Base-by-base conservation (phyloP, 106 monocot species). In the Iris macrosiphon region DNA sequence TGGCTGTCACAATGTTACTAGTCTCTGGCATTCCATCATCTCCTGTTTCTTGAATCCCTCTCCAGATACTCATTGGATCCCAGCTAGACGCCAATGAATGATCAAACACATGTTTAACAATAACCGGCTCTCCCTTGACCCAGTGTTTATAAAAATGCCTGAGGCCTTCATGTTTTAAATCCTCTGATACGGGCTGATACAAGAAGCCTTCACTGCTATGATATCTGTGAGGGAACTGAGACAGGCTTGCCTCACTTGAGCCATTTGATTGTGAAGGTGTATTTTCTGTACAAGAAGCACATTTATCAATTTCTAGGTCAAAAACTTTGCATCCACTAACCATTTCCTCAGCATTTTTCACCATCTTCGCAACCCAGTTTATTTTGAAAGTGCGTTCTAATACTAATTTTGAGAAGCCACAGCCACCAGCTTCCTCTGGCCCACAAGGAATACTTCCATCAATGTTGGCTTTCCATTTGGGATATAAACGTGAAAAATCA, bases 331-430 rank as follows among this genome's bases (percentile, higher is more conserved):
- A 98, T 17, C 98, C 91, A 62, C 56, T 75, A 39, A 98, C 91
- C 83, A 98, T 91, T 73, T 98, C 98, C 56, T 91, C 91, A 15
- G 87, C 78, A 71, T 83, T 77, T 64, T 84, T 98, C 10, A 83
- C 75, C 5, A 98, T 73, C 55, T 91, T 98, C 45, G 83, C 63
- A 17, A 83, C 74, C 98, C 98, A 98, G 38, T 98, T 91, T 75
- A 98, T 81, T 59, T 98, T 98, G 43, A 91, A 60, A 61, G 91
- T 90, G 0, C 98, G 86, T 31, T 83, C 72, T 22, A 98, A 61
- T 45, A 78, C 50, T 57, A 98, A 52, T 60, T 73, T 61, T 49
- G 83, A 83, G 44, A 54, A 62, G 51, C 87, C 78, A 54, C 87
- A 75, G 28, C 83, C 76, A 71, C 67, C 79, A 53, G 62, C 67